Evolutionary conservation across 371 early-diverging fungal genomes (phyloP), one percentile per base, ranked within the genome.

Genomic region (Mucor velutinosus): DNA sequence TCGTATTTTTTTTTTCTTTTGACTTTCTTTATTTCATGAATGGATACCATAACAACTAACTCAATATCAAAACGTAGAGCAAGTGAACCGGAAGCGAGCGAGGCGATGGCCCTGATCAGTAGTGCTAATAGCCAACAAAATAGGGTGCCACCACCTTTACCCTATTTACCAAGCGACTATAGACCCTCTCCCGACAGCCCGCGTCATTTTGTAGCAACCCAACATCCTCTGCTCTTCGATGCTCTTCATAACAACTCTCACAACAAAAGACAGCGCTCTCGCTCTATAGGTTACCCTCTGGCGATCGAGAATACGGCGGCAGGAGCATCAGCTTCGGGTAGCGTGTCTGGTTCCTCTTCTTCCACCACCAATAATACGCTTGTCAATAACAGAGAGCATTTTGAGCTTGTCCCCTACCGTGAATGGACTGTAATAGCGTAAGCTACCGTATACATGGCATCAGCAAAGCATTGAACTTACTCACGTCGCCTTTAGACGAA

Each of bases 341-440:
- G 45, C n/a, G 51, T 23, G 12, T 15, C 17, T 23, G n/a, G 8
- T 3, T 19, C 19, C 30, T 37, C 45, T 17, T 41, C 25, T 33
- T 25, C 33, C 30, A 35, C 67, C 59, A n/a, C n/a, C 21, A 35
- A 55, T 59, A 56, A 61, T 30, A 58, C 51, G n/a, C 32, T n/a
- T 17, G 33, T 21, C 14, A 51, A 19, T 8, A 27, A 45, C 51
- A 27, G 43, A 57, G 59, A 74, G 14, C 66, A 74, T 25, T 74
- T 67, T 58, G 84, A 83, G 41, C 69, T 85, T 0, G 82, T 85
- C 2, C 86, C 86, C 27, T 85, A 85, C 55, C 72, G 78, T n/a
- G 86, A 86, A 51, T 86, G 83, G 81, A 82, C 84, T 5, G 74
- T 86, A 14, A 86, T 86, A 41, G 71, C 79, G 84, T 86, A 78